A percentile compares a stretch with the other conserved stretches of the same genome.
These are phyloP conservation scores for Wickerhamiella kurtzmanii DNA, from an alignment of 805 yeast genomes.

Conservation along the genomic window DNA sequence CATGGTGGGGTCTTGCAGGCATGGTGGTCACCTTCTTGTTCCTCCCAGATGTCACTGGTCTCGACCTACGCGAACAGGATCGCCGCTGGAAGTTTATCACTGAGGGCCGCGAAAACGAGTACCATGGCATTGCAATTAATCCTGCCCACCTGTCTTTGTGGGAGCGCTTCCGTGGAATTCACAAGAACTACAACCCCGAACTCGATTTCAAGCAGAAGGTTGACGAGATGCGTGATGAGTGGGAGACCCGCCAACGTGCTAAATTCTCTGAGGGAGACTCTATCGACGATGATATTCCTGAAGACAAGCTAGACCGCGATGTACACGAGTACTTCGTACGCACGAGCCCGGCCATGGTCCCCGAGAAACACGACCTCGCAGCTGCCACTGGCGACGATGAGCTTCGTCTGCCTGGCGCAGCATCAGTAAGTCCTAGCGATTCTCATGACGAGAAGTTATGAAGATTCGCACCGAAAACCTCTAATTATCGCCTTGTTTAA, in stretches of 20 bases:
- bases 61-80: slow-evolving; percentile 28
- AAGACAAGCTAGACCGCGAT: slow-evolving; percentile 18
- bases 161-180: slow-evolving; percentile 26
- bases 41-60: slow-evolving; percentile 29
- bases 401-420: slow-evolving; percentile 24
- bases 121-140: slow-evolving; percentile 29
- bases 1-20: slow-evolving; percentile 30
- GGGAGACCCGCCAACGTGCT: slow-evolving; percentile 25
- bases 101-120: slow-evolving; percentile 26
- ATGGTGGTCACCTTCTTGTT: slow-evolving; percentile 25
- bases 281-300: slow-evolving; percentile 11
- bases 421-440: slow-evolving; percentile 5
- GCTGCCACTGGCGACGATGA: slow-evolving; percentile 17
- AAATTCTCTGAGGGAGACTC: slow-evolving; percentile 15
- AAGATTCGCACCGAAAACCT: too few relatives aligned
- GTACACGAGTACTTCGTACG: slow-evolving; percentile 27
- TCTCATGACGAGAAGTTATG: not conserved
- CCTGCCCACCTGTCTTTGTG: slow-evolving; percentile 26
- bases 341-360: slow-evolving; percentile 25
- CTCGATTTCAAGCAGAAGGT: slow-evolving; percentile 28
- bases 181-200: slow-evolving; percentile 28
- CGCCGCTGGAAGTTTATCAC: slow-evolving; percentile 26
- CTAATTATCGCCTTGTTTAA: not conserved
- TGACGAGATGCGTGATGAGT: slow-evolving; percentile 26
- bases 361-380: slow-evolving; percentile 17